Base-by-base conservation (phyloP, 1,139 yeast genomes). In the Kodamaea sp. region DNA sequence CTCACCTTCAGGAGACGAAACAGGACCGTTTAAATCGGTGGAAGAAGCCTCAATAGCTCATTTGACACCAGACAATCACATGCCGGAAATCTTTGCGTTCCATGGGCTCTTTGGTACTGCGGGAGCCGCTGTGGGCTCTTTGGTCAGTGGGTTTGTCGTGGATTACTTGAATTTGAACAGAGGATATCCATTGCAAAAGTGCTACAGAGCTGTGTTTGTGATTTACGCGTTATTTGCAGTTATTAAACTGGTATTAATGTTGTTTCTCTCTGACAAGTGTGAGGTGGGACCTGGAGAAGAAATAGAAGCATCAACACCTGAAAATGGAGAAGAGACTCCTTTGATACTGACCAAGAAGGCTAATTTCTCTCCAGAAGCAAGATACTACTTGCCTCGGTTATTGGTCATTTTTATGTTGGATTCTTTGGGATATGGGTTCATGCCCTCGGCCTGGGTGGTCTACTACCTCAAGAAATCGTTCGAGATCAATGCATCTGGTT, bases 1-100 rank as follows among this genome's bases (percentile, higher is more conserved):
- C 4, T 86, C 96, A 1, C 95, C 96, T 1, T 80, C 90, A 24
- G 96, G 96, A 11, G 92, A 83, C 50, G 97, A 89, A 53, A 87
- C 92, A 0, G 97, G 97, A 0, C 97, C 97, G 0, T 89, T 89
- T 60, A 83, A 86, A 51, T 80, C 95, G 1, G 80, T 89, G 14
- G 97, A 89, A 54, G 96, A 89, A 54, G 84, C 95, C 0, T 75
- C 86, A 20, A 68, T 89, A 37, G 95, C 96, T 0, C 95, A 87
- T 57, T 62, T 89, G 46, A 83, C 95, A 0, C 78, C 83, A 0
- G 71, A 71, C 31, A 70, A 69, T 31, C 76, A 77, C 37, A 66
- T 95, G 29, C 83, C 96, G 0, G 88, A 81, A 42, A 68, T 87
- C 1, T 88, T 80, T 63, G 89, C 95, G 0, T 70, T 79, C 50